phyloP scores from a whole-genome alignment of 2,329 filamentous ascomycete species.

The Cercospora sp. region DNA sequence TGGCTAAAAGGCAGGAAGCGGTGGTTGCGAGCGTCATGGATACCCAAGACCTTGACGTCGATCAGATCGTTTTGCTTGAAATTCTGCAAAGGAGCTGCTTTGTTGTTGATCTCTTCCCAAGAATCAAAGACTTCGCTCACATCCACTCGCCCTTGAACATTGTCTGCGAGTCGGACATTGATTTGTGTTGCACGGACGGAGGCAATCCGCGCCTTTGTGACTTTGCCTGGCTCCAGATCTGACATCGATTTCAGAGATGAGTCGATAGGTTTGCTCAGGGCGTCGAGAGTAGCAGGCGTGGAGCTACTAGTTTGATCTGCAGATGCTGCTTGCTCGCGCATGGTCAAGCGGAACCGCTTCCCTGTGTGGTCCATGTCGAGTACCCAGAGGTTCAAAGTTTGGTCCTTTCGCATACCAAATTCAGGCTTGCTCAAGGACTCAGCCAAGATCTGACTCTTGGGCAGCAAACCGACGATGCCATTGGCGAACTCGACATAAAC shows the following conservation, averaged over 20 bases:
- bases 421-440: slow-evolving; percentile 66
- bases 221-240: slow-evolving; percentile 71
- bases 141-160: slow-evolving; percentile 88
- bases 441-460: slow-evolving; percentile 73
- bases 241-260: slow-evolving; percentile 62
- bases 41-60: slow-evolving; percentile 74
- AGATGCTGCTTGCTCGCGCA: slow-evolving; percentile 52
- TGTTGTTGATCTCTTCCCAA: slow-evolving; percentile 82
- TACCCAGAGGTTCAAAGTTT: slow-evolving; percentile 73
- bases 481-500: slow-evolving; percentile 87
- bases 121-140: slow-evolving; percentile 85
- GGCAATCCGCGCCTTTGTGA: slow-evolving; percentile 75
- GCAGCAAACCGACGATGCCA: slow-evolving; percentile 73
- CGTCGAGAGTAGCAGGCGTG: slow-evolving; percentile 20
- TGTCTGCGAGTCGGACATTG: slow-evolving; percentile 84
- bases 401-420: slow-evolving; percentile 76
- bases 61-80: slow-evolving; percentile 73
- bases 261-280: slow-evolving; percentile 63
- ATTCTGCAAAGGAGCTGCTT: slow-evolving; percentile 73
- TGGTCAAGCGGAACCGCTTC: slow-evolving; percentile 66
- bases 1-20: slow-evolving; percentile 90
- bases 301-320: slow-evolving; percentile 28
- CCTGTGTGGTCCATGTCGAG: slow-evolving; percentile 69
- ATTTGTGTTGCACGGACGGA: slow-evolving; percentile 88
- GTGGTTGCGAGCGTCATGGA: slow-evolving; percentile 88